These are phyloP conservation scores for Neurospora tetrasperma DNA, from an alignment of 495 filamentous ascomycete species.

Conservation along the genomic window DNA sequence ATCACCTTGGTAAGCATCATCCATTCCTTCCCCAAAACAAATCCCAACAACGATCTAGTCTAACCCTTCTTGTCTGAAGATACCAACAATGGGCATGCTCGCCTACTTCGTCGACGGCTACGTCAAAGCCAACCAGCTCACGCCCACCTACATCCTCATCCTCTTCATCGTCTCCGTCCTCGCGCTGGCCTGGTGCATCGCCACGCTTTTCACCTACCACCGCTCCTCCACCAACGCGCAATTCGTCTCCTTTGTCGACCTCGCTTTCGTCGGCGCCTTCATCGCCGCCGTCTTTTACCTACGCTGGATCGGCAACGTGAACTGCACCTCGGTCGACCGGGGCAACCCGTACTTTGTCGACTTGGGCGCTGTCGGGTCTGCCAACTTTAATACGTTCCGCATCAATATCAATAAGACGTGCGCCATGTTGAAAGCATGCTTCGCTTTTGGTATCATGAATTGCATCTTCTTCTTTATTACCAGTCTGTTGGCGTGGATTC, in stretches of 20 bases:
- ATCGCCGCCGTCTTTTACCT: conserved; percentile 72
- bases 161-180: conserved; percentile 86
- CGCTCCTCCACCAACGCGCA: conserved; percentile 57
- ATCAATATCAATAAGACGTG: conserved; percentile 61
- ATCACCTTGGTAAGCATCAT: conserved; percentile 49
- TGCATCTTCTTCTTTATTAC: conserved; percentile 73
- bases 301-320: conserved; percentile 52
- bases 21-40: too few relatives aligned
- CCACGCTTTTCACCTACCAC: conserved; percentile 71
- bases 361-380: conserved; percentile 50
- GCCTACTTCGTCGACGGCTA: conserved; percentile 75
- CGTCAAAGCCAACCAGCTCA: conserved; percentile 57
- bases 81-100: conserved; percentile 83
- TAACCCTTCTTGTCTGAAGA: conserved; percentile 37
- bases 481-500: conserved; percentile 48
- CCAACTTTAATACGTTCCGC: conserved; percentile 31
- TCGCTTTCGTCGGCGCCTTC: conserved; percentile 71
- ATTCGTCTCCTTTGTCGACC: conserved; percentile 72
- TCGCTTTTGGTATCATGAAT: conserved; percentile 84
- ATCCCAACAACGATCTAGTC: too few relatives aligned
- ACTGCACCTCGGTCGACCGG: conserved; percentile 51
- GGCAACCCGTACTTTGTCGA: conserved; percentile 40
- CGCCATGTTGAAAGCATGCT: conserved; percentile 79
- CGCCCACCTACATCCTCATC: conserved; percentile 70
- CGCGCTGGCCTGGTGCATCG: conserved; percentile 66